Base-by-base conservation (phyloP, 176 grass and related monocot species). In the Avena atlantica region DNA sequence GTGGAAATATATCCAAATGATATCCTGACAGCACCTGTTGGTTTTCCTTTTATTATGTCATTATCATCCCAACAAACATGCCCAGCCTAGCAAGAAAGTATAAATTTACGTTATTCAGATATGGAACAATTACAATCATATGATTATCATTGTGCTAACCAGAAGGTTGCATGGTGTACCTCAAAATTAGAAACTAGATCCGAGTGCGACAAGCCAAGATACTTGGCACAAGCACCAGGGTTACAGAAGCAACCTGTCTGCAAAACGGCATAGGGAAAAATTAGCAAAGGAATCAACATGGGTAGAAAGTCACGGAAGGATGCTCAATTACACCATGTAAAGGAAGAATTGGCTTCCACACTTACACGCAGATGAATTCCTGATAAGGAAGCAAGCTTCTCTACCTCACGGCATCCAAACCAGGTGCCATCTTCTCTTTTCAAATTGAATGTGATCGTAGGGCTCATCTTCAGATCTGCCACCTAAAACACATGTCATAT, bases 31-130 rank as follows among this genome's bases (percentile, higher is more conserved):
- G 93, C 93, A 56, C 96, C 93, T 67, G 93, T 98, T 88, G 93
- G 96, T 91, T 95, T 98, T 83, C 93, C 93, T 37, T 91, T 87
- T 90, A 98, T 90, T 83, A 98, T 45, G 59, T 98, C 96, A 85
- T 94, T 95, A 89, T 94, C 96, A 86, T 98, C 96, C 96, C 96
- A 98, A 49, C 93, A 98, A 89, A 98, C 93, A 88, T 98, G 96
- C 65, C 96, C 93, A 78, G 92, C 90, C 93, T 98, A 82, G 68
- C 63, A 92, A 59, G 58, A 36, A 76, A 31, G 70, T 16, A 89
- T 55, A 67, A 24, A 89, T 81, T 81, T 36, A 37, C 16, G 69
- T 76, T 62, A 85, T 76, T 88, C 24, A 69, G 51, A 73, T 66
- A 16, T 40, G 36, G 40, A 72, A 48, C 8, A 65, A 48, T 64